These are phyloP conservation scores for Cyclotella sp. DNA, from an alignment of 108 stramenopile genomes.

Conservation along the genomic window DNA sequence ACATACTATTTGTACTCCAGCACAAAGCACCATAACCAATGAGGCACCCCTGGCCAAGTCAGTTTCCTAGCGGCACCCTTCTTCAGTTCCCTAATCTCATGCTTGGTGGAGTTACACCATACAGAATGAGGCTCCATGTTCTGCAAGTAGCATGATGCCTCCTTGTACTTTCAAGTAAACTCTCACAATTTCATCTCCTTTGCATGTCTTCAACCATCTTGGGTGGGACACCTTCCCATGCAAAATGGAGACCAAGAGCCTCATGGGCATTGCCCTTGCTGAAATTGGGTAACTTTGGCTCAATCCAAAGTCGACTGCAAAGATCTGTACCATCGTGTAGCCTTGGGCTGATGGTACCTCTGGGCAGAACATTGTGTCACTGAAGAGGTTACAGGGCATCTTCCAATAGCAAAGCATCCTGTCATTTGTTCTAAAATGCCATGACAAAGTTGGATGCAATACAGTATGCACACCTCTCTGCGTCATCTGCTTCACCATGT, in stretches of 20 bases:
- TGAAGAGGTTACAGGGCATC: no score
- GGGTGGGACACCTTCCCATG: no score
- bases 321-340: no score
- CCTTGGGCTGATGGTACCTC: slow-evolving; percentile 11
- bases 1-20: slow-evolving; percentile 28
- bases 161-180: slow-evolving; percentile 24
- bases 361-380: no score
- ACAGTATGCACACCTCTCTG: slow-evolving; percentile 18
- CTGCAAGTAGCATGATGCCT: slow-evolving; percentile 21
- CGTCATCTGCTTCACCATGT: not conserved
- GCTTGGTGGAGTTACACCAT: slow-evolving; percentile 39
- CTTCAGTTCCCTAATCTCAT: slow-evolving; percentile 37
- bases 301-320: no score
- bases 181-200: slow-evolving; percentile 32
- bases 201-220: not conserved
- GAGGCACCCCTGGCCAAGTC: slow-evolving; percentile 2
- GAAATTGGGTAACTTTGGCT: no score
- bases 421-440: no score
- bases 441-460: slow-evolving; percentile 30
- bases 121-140: slow-evolving; percentile 40
- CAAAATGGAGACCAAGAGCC: no score
- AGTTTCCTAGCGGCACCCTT: slow-evolving; percentile 18
- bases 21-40: slow-evolving; percentile 34
- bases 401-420: no score
- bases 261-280: no score